Percentiles rank a stretch among this genome's conserved stretches.
phyloP scores from a whole-genome alignment of 2,329 filamentous ascomycete species.

The Lecanosticta acicola region DNA sequence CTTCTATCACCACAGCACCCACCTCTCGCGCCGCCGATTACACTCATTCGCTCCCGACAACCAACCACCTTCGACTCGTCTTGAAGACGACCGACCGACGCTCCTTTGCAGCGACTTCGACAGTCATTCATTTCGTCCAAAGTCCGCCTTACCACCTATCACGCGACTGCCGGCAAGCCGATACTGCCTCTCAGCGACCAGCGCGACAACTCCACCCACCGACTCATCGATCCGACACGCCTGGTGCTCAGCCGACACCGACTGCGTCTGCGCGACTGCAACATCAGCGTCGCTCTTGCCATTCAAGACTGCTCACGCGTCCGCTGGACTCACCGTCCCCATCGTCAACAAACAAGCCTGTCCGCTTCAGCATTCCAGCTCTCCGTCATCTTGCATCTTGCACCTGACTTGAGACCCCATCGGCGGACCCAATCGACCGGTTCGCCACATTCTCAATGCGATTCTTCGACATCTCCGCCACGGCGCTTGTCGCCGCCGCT shows the following conservation, averaged over 20 bases:
- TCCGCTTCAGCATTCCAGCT: conserved; percentile 9
- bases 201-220: conserved; percentile 17
- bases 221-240: conserved; percentile 7
- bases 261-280: too few relatives aligned
- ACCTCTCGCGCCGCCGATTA: background rate
- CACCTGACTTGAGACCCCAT: conserved; percentile 8
- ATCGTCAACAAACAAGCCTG: conserved; percentile 10
- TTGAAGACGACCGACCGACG: conserved; percentile 3
- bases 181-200: conserved; percentile 4
- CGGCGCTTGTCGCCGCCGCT: conserved; percentile 16
- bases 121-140: background rate
- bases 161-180: background rate
- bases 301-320: background rate
- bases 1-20: background rate
- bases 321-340: background rate
- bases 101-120: conserved; percentile 1
- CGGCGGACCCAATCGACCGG: conserved; percentile 6
- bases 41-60: conserved; percentile 3
- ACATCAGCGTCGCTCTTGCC: too few relatives aligned
- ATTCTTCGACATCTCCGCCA: conserved; percentile 20
- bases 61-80: conserved; percentile 3
- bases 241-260: background rate
- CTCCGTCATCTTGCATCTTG: conserved; percentile 10
- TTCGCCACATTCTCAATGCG: conserved; percentile 21
- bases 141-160: background rate